phyloP scores from a whole-genome alignment of 495 filamentous ascomycete genomes.

The Neurospora sublineolata region DNA sequence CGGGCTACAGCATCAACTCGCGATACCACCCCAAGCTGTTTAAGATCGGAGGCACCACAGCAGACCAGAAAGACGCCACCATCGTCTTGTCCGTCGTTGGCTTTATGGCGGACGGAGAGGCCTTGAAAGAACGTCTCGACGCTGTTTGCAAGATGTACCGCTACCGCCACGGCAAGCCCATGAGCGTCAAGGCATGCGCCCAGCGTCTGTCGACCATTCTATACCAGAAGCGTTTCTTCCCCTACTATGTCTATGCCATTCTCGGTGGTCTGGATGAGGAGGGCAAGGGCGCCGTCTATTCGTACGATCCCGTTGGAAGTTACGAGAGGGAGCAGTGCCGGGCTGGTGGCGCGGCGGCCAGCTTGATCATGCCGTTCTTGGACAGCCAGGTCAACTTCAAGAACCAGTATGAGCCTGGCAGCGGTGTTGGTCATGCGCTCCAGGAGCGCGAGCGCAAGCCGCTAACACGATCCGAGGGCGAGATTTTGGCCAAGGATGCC shows the following conservation, averaged over 20 bases:
- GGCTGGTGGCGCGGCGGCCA: conserved; percentile 87
- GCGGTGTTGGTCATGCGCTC: conserved; percentile 71
- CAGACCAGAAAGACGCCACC: conserved; percentile 67
- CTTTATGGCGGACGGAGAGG: conserved; percentile 86
- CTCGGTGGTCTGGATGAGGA: conserved; percentile 90
- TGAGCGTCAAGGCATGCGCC: conserved; percentile 86
- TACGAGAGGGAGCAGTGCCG: conserved; percentile 95
- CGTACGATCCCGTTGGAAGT: conserved; percentile 92
- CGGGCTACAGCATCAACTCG: conserved; percentile 97
- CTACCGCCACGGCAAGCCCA: conserved; percentile 86
- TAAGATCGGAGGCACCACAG: conserved; percentile 83
- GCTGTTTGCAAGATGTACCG: conserved; percentile 92
- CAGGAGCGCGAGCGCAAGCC: conserved; percentile 52
- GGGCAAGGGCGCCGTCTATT: conserved; percentile 87
- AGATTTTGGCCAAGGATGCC: conserved; percentile 85
- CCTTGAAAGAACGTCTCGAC: conserved; percentile 80
- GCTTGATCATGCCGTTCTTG: conserved; percentile 96
- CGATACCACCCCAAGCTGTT: conserved; percentile 90
- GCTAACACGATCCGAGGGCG: conserved; percentile 60
- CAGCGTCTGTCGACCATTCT: conserved; percentile 87
- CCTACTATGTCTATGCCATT: conserved; percentile 91
- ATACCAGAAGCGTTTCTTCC: conserved; percentile 96
- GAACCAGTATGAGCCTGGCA: conserved; percentile 92
- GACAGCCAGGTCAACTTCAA: conserved; percentile 99
- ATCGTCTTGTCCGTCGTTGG: conserved; percentile 89